A percentile compares a stretch with the other conserved stretches of the same genome.
Conservation (phyloP, 2,329 filamentous ascomycete genomes). For the Pezicula radicicola region DNA sequence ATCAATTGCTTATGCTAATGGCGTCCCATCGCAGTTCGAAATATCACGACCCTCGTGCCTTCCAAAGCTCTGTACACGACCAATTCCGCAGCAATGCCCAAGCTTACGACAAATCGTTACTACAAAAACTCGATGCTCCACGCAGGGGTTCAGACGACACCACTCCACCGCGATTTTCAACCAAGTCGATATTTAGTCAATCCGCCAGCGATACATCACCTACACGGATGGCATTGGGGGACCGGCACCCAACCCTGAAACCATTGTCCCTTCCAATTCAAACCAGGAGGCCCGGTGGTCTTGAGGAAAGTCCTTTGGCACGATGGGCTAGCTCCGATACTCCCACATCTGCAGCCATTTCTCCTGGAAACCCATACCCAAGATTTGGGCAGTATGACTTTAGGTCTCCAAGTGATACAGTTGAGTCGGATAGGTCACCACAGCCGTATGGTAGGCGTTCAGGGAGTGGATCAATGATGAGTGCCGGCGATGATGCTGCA, state of each 20-base stretch:
- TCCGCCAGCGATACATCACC: slow-evolving; percentile 30
- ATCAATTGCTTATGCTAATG: slow-evolving; percentile 4
- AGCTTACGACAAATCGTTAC: slow-evolving; percentile 33
- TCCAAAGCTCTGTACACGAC: slow-evolving; percentile 31
- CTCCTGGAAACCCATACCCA: slow-evolving; percentile 21
- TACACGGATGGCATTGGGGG: slow-evolving; percentile 24
- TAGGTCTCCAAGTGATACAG: slow-evolving; percentile 25
- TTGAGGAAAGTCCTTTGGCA: slow-evolving; percentile 25
- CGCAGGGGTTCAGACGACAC: slow-evolving; percentile 24
- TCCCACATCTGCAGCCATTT: slow-evolving; percentile 24
- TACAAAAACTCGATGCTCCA: slow-evolving; percentile 30
- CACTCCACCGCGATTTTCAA: slow-evolving; percentile 26
- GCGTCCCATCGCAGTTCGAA: slow-evolving; percentile 15
- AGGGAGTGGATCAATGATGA: slow-evolving; percentile 38
- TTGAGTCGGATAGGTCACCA: slow-evolving; percentile 27
- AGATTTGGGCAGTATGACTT: slow-evolving; percentile 23
- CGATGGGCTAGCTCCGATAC: slow-evolving; percentile 25
- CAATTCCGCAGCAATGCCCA: slow-evolving; percentile 29
- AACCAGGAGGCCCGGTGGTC: slow-evolving; percentile 18
- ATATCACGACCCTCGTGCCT: slow-evolving; percentile 21
- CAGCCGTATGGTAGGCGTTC: slow-evolving; percentile 36
- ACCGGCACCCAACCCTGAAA: slow-evolving; percentile 25
- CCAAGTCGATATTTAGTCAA: slow-evolving; percentile 25
- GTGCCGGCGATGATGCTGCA: slow-evolving; percentile 43
- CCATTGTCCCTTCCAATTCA: slow-evolving; percentile 31